These are phyloP conservation scores for Venturia nashicola DNA, from an alignment of 2,329 filamentous ascomycete species.

Conservation along the genomic window DNA sequence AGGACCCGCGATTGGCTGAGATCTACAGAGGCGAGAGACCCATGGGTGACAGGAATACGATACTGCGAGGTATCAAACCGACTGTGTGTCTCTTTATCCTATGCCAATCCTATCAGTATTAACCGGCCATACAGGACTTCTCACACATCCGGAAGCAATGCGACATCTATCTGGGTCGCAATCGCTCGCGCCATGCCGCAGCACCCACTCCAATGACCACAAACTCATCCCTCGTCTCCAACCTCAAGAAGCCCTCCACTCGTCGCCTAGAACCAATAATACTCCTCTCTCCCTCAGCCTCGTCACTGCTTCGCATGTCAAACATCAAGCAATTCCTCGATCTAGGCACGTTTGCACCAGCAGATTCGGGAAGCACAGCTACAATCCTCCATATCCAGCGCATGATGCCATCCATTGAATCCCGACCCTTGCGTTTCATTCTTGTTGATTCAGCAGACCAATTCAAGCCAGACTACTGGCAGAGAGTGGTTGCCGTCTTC, in stretches of 20 bases:
- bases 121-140: slow-evolving; percentile 26
- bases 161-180: slow-evolving; percentile 5
- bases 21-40: slow-evolving; percentile 87
- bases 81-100: slow-evolving; percentile 46
- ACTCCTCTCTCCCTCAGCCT: slow-evolving; percentile 88
- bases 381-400: slow-evolving; percentile 83
- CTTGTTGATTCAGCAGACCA: slow-evolving; percentile 85
- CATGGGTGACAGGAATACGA: slow-evolving; percentile 85
- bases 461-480: slow-evolving; percentile 98
- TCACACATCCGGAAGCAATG: slow-evolving; percentile 68
- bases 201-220: slow-evolving; percentile 25
- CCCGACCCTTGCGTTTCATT: slow-evolving; percentile 79
- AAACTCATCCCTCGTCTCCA: slow-evolving; percentile 24
- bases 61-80: slow-evolving; percentile 75
- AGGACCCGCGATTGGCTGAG: slow-evolving; percentile 66
- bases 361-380: slow-evolving; percentile 50
- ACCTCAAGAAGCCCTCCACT: slow-evolving; percentile 28
- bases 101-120: neutral
- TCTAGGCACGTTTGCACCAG: slow-evolving; percentile 66
- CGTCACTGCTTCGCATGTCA: slow-evolving; percentile 84
- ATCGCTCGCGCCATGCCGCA: slow-evolving; percentile 29
- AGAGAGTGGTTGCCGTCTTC: slow-evolving; percentile 87
- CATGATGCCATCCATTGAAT: slow-evolving; percentile 56
- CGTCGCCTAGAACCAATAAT: slow-evolving; percentile 73
- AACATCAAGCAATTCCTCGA: slow-evolving; percentile 94